phyloP scores from a whole-genome alignment of 805 yeast species.

The Ogataea naganishii region DNA sequence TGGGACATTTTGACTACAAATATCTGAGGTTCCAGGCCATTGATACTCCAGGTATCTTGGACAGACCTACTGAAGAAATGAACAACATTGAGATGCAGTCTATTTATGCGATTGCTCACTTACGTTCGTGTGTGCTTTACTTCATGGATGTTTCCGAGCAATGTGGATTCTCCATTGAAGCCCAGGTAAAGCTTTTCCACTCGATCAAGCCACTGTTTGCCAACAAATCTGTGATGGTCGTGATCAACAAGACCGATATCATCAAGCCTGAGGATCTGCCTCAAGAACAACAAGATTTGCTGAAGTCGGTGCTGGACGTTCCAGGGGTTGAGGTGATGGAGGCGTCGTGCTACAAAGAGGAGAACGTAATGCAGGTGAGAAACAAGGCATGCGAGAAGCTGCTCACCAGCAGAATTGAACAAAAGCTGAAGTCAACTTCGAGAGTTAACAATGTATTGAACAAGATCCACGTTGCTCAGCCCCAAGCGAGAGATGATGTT shows the following conservation, averaged over 20 bases:
- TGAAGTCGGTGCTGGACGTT: slow-evolving; percentile 53
- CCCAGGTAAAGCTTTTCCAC: slow-evolving; percentile 94
- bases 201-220: slow-evolving; percentile 96
- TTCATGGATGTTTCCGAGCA: slow-evolving; percentile 99
- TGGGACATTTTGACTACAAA: slow-evolving; percentile 98
- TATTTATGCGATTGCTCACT: slow-evolving; percentile 96
- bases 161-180: slow-evolving; percentile 97
- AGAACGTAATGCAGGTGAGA: slow-evolving; percentile 90
- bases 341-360: slow-evolving; percentile 90
- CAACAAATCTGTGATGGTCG: slow-evolving; percentile 92
- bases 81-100: slow-evolving; percentile 99
- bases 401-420: slow-evolving; percentile 91
- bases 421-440: slow-evolving; percentile 87
- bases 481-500: slow-evolving; percentile 80
- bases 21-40: slow-evolving; percentile 97
- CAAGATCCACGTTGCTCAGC: slow-evolving; percentile 91
- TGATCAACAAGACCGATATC: slow-evolving; percentile 91
- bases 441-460: slow-evolving; percentile 83
- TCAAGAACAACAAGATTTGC: slow-evolving; percentile 60
- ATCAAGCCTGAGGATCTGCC: slow-evolving; percentile 78
- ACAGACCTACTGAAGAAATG: slow-evolving; percentile 99
- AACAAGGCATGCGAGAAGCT: slow-evolving; percentile 96
- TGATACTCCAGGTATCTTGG: slow-evolving; percentile 98
- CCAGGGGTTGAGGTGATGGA: slow-evolving; percentile 89
- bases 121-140: slow-evolving; percentile 91